A percentile compares a stretch with the other conserved stretches of the same genome.
phyloP scores from a whole-genome alignment of 2,329 filamentous ascomycete genomes.

The Sphaerostilbella broomeana region DNA sequence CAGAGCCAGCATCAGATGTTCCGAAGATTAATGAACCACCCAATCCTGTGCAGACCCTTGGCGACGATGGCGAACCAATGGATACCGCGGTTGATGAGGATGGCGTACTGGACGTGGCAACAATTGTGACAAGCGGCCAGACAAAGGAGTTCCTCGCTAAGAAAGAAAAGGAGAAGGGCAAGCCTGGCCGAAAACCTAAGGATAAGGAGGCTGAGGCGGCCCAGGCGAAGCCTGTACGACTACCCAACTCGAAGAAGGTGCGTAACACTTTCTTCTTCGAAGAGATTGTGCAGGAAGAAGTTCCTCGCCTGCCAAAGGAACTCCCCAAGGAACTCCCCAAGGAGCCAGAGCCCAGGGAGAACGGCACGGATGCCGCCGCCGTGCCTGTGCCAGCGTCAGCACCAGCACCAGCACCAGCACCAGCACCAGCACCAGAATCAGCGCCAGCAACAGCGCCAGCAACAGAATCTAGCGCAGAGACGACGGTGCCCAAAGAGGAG shows the following conservation, averaged over 20 bases:
- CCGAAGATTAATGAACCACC: constrained; percentile 33
- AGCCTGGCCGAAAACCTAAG: constrained; percentile 46
- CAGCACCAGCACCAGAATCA: constrained; percentile 10
- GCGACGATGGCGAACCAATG: constrained; percentile 21
- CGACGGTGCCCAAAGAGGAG: too few relatives aligned
- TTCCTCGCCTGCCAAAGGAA: too few relatives aligned
- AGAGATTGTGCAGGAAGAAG: constrained; percentile 54
- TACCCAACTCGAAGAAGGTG: constrained; percentile 67
- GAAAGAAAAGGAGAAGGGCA: constrained; percentile 70
- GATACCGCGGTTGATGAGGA: constrained; percentile 47
- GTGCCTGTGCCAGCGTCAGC: not conserved
- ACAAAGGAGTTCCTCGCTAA: constrained; percentile 77
- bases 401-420: not conserved
- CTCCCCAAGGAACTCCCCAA: too few relatives aligned
- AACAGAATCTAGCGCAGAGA: too few relatives aligned
- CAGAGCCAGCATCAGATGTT: constrained; percentile 22
- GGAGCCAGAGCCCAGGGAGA: constrained; percentile 28
- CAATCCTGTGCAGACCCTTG: constrained; percentile 30
- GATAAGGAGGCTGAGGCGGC: constrained; percentile 49
- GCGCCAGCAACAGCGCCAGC: constrained; percentile 1
- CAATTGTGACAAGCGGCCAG: constrained; percentile 73
- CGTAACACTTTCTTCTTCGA: constrained; percentile 69
- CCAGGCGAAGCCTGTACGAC: constrained; percentile 48
- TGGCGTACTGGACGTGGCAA: constrained; percentile 77
- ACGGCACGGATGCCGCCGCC: constrained; percentile 19